Base-by-base conservation (phyloP, 75 land plant genomes). In the Larix kaempferi region DNA sequence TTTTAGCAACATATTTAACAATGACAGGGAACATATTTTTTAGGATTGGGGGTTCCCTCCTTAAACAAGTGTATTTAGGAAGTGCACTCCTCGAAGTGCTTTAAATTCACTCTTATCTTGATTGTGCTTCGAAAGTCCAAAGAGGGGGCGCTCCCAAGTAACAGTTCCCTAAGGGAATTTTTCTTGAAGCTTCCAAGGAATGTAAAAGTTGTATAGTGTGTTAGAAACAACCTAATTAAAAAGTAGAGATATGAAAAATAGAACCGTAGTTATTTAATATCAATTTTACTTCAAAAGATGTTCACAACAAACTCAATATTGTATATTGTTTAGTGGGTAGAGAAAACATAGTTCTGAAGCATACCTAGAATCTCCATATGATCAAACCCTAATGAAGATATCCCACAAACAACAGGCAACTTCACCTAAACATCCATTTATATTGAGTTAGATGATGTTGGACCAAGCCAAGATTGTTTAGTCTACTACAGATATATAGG, bases 301-400 rank as follows among this genome's bases (percentile, higher is more conserved):
- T 69, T 23, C 73, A 69, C 6, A 69, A 44, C 12, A 39, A 39
- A n/a, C 21, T 10, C 10, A 41, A 39, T 8, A 69, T n/a, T 69
- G 3, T 41, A 39, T 25, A 69, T 0, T 39, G 73, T 41, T 66
- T 69, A 7, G n/a, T 77, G n/a, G 22, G 3, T 69, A 39, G 35
- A 41, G 0, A 69, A n/a, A 41, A n/a, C 23, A 69, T 39, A 11
- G 41, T 17, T 35, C 33, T 65, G 39, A 44, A 69, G 39, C 71
- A 25, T 74, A 91, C 98, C 98, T 21, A 95, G 84, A 57, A 84
- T 80, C 71, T 95, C 98, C 83, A 82, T 91, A 73, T 95, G 98
- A 85, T 95, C 98, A 84, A 83, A 86, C 17, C 98, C 98, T 59
- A 95, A 77, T 23, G 98, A 93, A 25, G 93, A 67, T 66, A 95